Conservation (phyloP, 371 early-diverging fungal genomes). For the Syncephalastrum contaminatum region DNA sequence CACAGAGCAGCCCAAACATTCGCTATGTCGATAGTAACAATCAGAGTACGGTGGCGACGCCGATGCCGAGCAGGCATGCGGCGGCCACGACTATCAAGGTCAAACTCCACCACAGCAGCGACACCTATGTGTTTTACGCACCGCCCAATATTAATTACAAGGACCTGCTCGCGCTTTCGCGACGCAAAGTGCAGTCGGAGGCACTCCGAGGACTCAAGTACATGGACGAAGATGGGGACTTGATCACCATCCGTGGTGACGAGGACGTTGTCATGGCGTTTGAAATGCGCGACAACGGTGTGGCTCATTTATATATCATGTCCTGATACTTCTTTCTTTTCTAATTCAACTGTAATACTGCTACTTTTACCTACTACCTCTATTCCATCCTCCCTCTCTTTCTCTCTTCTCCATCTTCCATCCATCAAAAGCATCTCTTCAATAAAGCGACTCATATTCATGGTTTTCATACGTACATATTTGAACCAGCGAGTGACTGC, state of each 20-base stretch:
- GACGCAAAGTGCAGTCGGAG: conserved; percentile 62
- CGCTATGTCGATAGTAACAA: conserved; percentile 1
- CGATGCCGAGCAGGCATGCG: conserved; percentile 8
- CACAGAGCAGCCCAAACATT: conserved; percentile 55
- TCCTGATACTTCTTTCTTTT: too few species aligned
- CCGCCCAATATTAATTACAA: conserved; percentile 65
- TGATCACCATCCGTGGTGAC: conserved; percentile 71
- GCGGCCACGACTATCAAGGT: conserved; percentile 67
- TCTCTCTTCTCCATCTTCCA: too few species aligned
- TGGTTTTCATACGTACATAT: too few species aligned
- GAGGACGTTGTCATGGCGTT: conserved; percentile 85
- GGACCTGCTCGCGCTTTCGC: conserved; percentile 70
- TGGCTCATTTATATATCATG: conserved; percentile 11
- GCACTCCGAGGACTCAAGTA: conserved; percentile 56
- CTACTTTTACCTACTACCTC: background rate
- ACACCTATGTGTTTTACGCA: conserved; percentile 77
- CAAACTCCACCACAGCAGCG: conserved; percentile 74
- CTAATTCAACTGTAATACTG: too few species aligned
- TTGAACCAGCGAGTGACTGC: too few species aligned
- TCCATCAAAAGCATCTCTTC: too few species aligned
- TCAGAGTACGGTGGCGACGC: background rate
- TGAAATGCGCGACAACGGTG: conserved; percentile 46
- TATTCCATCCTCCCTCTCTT: background rate
- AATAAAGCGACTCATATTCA: too few species aligned
- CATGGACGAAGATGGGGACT: conserved; percentile 85